Base-by-base conservation (phyloP, 441 rosid species). In the Manihot esculenta region DNA sequence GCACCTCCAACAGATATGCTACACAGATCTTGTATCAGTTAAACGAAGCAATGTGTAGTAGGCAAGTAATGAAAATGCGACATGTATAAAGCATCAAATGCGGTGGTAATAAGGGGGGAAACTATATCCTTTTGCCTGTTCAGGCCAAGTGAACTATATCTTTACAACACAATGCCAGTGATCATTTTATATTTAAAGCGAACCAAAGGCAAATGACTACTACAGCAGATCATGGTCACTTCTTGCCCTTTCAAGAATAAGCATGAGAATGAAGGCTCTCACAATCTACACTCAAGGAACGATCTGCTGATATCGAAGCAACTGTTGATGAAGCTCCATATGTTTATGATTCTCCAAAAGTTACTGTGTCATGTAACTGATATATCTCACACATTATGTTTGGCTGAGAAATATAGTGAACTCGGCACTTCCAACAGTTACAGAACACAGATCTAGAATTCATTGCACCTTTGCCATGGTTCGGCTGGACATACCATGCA, bases 401-500 rank as follows among this genome's bases (percentile, higher is more conserved):
- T 53, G 5, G 49, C 30, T 44, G 60, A 23, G 74, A 58, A 14
- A 54, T 23, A 64, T 10, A 17, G 27, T 10, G 21, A 56, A 44
- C 53, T 15, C 2, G 41, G 41, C 17, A n/a, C 54, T 38, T 60
- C 61, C 41, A 41, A 26, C 26, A 27, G 38, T 7, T 41, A 0
- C 23, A 64, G 45, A 45, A 20, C 24, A 5, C 41, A 20, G 47
- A 30, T 60, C 55, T 17, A 30, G 17, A 66, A 74, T 69, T 92
- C 83, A 86, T 26, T 78, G 78, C 30, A 80, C 71, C 80, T 85
- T 92, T 0, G 78, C 70, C 41, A 83, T 50, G 50, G 84, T 62
- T 78, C 98, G 88, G 77, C 84, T 72, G n/a, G 94, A 86, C 26
- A 87, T 78, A 44, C 98, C 94, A 0, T 84, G 98, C 83, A 94